phyloP scores from a whole-genome alignment of 2,329 filamentous ascomycete genomes.

The Dothistroma pini region DNA sequence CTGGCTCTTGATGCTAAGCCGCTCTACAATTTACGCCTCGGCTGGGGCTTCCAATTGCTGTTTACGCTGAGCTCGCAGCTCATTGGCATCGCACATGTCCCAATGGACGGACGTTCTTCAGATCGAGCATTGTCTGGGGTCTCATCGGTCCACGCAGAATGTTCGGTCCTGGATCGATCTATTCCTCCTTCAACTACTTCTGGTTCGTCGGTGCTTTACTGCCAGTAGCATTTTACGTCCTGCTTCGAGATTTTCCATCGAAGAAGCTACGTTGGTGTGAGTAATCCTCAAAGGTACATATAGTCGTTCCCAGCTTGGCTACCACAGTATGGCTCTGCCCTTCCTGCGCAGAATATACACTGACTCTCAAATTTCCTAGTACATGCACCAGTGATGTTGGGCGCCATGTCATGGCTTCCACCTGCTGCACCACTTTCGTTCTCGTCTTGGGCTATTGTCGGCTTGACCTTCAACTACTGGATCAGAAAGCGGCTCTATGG shows the following conservation, averaged over 20 bases:
- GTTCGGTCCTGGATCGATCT: conserved; percentile 72
- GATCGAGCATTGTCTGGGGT: conserved; percentile 85
- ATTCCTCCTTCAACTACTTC: conserved; percentile 74
- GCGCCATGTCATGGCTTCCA: conserved; percentile 79
- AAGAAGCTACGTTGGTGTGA: conserved; percentile 15
- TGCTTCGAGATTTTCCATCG: conserved; percentile 36
- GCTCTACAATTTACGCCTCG: conserved; percentile 73
- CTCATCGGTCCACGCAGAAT: conserved; percentile 77
- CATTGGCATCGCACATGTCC: conserved; percentile 83
- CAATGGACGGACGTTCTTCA: conserved; percentile 83
- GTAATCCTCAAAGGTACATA: background rate
- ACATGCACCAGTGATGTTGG: conserved; percentile 67
- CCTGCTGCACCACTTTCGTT: conserved; percentile 80
- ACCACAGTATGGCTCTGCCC: too few relatives aligned
- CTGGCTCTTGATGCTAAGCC: conserved; percentile 65
- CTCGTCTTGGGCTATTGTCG: conserved; percentile 80
- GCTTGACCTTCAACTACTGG: conserved; percentile 76
- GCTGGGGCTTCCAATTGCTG: conserved; percentile 73
- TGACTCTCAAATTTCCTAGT: background rate
- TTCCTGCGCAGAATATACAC: background rate
- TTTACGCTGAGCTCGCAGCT: conserved; percentile 83
- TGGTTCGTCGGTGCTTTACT: conserved; percentile 73
- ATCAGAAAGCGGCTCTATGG: conserved; percentile 64
- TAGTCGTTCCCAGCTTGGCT: background rate
- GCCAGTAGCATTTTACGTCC: conserved; percentile 70